Conservation (phyloP, 202 grass and related monocot species). For the Setaria italica region DNA sequence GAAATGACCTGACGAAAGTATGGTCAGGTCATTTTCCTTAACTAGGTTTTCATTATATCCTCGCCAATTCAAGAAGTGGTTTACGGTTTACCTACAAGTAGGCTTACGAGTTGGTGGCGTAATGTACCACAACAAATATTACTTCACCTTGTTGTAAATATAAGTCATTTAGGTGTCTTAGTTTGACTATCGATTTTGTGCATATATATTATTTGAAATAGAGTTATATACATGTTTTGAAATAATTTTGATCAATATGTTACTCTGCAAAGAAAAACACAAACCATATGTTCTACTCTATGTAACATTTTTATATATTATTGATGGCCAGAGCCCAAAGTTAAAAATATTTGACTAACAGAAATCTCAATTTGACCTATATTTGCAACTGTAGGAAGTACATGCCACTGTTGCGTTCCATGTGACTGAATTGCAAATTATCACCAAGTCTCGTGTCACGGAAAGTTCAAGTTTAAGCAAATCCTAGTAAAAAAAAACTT, state of each 20-base stretch:
- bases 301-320: background rate
- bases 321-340: background rate
- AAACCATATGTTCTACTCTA: background rate
- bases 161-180: background rate
- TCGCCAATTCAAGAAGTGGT: too few relatives aligned
- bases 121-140: too few relatives aligned
- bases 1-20: too few relatives aligned
- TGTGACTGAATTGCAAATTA: background rate
- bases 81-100: too few relatives aligned
- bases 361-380: background rate
- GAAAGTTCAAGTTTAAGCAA: background rate
- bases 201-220: background rate
- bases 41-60: background rate
- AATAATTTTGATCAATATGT: background rate
- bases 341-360: background rate
- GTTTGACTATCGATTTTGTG: background rate
- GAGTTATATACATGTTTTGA: background rate
- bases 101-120: too few relatives aligned
- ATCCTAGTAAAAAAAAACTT: background rate
- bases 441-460: background rate
- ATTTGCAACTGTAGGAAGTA: background rate
- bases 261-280: background rate
- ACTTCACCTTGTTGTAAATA: too few relatives aligned
- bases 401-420: background rate
- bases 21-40: too few relatives aligned